Base-by-base conservation (phyloP, 805 yeast genomes). In the Starmera dryadoides region DNA sequence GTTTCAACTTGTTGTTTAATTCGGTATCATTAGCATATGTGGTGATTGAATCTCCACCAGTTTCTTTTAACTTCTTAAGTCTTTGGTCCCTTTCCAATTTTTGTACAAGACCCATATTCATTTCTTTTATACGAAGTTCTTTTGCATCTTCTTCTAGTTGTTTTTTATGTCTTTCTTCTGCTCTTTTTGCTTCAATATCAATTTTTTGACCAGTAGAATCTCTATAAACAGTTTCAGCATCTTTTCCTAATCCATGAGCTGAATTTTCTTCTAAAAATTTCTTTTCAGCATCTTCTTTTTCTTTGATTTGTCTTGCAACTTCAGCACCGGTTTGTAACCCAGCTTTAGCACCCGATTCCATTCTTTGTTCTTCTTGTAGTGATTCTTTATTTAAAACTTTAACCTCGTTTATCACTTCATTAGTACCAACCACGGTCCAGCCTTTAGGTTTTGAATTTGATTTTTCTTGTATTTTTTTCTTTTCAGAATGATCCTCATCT, bases 181-280 rank as follows among this genome's bases (percentile, higher is more conserved):
- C 46, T 43, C 53, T 41, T 34, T 49, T 42, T 30, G 44, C 47
- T 18, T 59, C 53, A 36, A 71, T 55, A 44, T 75, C 71, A 3
- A 81, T 60, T 17, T 63, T 65, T 25, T 73, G 61, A 15, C 94
- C 94, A 1, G 68, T 52, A 2, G 71, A 60, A 52, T 84, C 91
- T 65, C 93, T 71, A 49, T 71, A 73, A 0, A 77, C 63, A 0
- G 83, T 77, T 31, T 59, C 55, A 8, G 48, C 43, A 15, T 47
- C 42, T 12, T 32, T 37, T 1, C 46, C 51, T 26, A 40, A 36
- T 6, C 35, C 45, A n/a, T 40, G 32, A 5, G 38, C 35, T 4
- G 42, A 44, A 32, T 31, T 23, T 10, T 30, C 19, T 40, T 42
- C 38, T 6, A 55, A 29, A 37, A 42, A 48, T 42, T 34, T 36